phyloP scores from a whole-genome alignment of 371 early-diverging fungal genomes.

The Haplosporangium sp. region DNA sequence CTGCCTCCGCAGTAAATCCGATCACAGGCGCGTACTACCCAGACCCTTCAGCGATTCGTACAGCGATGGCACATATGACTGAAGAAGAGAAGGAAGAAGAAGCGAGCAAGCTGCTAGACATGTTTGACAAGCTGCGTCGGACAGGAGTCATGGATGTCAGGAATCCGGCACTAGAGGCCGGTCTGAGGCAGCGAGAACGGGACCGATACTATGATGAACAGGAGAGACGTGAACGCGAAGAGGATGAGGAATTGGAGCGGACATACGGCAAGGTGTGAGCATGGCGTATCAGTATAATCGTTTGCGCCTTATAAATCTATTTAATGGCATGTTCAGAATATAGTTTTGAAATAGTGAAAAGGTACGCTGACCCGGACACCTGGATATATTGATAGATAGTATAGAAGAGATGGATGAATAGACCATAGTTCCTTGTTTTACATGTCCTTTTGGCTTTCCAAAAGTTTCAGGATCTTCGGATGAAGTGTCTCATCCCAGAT shows the following conservation, averaged over 20 bases:
- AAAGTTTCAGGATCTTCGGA: neutral
- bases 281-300: neutral
- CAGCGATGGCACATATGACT: conserved; percentile 83
- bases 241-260: conserved; percentile 37
- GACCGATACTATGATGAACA: conserved; percentile 47
- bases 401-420: too few species aligned
- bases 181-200: conserved; percentile 38
- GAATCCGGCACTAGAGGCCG: conserved; percentile 71
- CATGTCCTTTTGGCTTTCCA: neutral
- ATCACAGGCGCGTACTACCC: conserved; percentile 82
- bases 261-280: conserved; percentile 31
- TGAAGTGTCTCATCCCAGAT: neutral
- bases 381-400: neutral
- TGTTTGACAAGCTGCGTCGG: conserved; percentile 92
- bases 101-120: conserved; percentile 89
- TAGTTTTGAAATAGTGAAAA: too few species aligned
- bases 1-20: conserved; percentile 73
- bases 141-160: conserved; percentile 87
- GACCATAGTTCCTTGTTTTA: too few species aligned
- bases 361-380: neutral
- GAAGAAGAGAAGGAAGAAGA: conserved; percentile 97
- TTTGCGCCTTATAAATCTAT: too few species aligned
- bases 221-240: conserved; percentile 40
- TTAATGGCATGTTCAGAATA: too few species aligned
- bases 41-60: conserved; percentile 62